These are phyloP conservation scores for Pyrenophora teres DNA, from an alignment of 2,329 filamentous ascomycete genomes.

Conservation along the genomic window DNA sequence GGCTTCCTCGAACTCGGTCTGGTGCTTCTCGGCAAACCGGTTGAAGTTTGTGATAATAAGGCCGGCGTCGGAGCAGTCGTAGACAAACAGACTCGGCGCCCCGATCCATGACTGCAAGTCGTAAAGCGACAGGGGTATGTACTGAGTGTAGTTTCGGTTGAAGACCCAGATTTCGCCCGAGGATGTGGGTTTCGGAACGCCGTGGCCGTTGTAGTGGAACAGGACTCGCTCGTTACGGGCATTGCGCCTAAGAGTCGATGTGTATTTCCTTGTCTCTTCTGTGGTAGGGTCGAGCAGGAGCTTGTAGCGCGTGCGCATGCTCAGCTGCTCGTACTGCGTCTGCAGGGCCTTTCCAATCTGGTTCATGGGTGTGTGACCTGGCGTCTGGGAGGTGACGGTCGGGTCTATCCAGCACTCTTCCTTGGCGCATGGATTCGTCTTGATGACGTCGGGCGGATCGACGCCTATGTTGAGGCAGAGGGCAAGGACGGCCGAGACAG, in stretches of 20 bases:
- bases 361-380: conserved; percentile 80
- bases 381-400: conserved; percentile 71
- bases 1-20: conserved; percentile 81
- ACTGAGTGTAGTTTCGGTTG: conserved; percentile 98
- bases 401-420: conserved; percentile 98
- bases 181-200: conserved; percentile 90
- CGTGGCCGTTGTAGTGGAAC: conserved; percentile 99
- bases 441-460: conserved; percentile 94
- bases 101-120: conserved; percentile 96
- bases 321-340: conserved; percentile 92
- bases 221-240: conserved; percentile 94
- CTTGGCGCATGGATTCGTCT: conserved; percentile 90
- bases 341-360: conserved; percentile 97
- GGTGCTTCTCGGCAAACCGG: conserved; percentile 91
- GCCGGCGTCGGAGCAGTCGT: conserved; percentile 95
- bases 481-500: conserved; percentile 90
- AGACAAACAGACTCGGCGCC: conserved; percentile 93
- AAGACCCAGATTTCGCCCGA: conserved; percentile 99
- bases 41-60: conserved; percentile 96
- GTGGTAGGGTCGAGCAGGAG: conserved; percentile 95
- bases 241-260: conserved; percentile 83
- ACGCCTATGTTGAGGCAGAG: conserved; percentile 97
- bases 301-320: conserved; percentile 95
- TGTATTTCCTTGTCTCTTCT: conserved; percentile 97
- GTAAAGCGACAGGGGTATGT: conserved; percentile 94